phyloP scores from a whole-genome alignment of 306 rosid species.

The Macrotyloma uniflorum region DNA sequence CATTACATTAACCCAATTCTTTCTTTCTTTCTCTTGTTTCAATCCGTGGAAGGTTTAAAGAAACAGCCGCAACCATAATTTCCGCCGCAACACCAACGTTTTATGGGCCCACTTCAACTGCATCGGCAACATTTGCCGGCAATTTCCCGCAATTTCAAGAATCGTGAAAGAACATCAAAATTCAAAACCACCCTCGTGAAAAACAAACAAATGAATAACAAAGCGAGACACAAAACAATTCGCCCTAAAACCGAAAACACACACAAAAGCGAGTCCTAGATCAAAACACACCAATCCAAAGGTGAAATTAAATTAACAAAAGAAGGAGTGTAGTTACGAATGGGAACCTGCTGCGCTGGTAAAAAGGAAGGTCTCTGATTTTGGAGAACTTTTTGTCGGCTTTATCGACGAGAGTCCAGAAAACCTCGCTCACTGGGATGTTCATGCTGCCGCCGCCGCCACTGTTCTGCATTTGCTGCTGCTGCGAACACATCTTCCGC shows the following conservation, averaged over 20 bases:
- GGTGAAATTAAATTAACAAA: not conserved
- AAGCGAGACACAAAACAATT: not conserved
- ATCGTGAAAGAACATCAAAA: too few relatives aligned
- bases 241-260: not conserved
- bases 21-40: too few relatives aligned
- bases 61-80: too few relatives aligned
- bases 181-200: too few relatives aligned
- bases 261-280: not conserved
- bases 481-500: slow-evolving; percentile 20
- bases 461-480: slow-evolving; percentile 31
- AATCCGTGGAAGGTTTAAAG: too few relatives aligned
- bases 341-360: slow-evolving; percentile 69
- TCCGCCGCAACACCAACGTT: too few relatives aligned
- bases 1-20: not conserved
- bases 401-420: slow-evolving; percentile 76
- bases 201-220: too few relatives aligned
- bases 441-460: slow-evolving; percentile 37
- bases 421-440: slow-evolving; percentile 69
- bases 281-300: not conserved
- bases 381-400: slow-evolving; percentile 87
- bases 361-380: slow-evolving; percentile 74
- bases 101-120: too few relatives aligned
- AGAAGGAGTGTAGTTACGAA: not conserved
- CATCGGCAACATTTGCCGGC: too few relatives aligned
- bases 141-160: too few relatives aligned